These are phyloP conservation scores for Cucurbita maxima DNA, from an alignment of 306 rosid genomes.

Conservation along the genomic window DNA sequence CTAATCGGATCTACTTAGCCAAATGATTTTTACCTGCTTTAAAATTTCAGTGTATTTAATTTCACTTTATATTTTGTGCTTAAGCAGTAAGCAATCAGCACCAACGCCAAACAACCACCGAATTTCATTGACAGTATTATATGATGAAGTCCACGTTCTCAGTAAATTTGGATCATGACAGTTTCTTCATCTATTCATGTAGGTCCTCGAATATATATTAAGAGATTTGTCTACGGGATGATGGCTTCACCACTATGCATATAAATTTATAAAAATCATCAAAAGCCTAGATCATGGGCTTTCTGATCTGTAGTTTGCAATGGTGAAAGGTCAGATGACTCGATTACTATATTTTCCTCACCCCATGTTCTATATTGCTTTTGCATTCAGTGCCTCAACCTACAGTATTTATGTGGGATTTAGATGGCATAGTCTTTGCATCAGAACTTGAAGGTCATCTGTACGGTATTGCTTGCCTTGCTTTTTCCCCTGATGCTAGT, in stretches of 20 bases:
- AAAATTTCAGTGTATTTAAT: not conserved
- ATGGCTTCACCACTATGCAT: not conserved
- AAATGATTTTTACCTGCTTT: not conserved
- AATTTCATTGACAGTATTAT: not conserved
- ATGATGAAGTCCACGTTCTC: not conserved
- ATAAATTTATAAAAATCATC: not conserved
- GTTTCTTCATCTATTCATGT: too few relatives aligned
- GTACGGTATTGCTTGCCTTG: slow-evolving; percentile 47
- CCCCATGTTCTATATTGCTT: slow-evolving; percentile 11
- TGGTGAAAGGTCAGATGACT: not conserved
- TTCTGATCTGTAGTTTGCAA: not conserved
- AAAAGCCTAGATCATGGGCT: not conserved
- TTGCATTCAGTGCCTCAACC: slow-evolving; percentile 58
- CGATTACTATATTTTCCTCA: not conserved
- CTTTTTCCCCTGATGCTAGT: slow-evolving; percentile 71
- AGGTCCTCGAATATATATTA: not conserved
- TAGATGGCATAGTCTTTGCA: slow-evolving; percentile 19
- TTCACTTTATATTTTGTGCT: not conserved
- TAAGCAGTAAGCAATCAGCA: not conserved
- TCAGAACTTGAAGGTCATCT: slow-evolving; percentile 58
- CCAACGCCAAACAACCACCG: not conserved
- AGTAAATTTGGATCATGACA: not conserved
- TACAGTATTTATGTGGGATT: slow-evolving; percentile 59
- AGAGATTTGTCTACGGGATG: not conserved
- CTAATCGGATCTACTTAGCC: not conserved